Conservation (phyloP, 2,329 filamentous ascomycete genomes). For the Aspergillus novofumigatus region DNA sequence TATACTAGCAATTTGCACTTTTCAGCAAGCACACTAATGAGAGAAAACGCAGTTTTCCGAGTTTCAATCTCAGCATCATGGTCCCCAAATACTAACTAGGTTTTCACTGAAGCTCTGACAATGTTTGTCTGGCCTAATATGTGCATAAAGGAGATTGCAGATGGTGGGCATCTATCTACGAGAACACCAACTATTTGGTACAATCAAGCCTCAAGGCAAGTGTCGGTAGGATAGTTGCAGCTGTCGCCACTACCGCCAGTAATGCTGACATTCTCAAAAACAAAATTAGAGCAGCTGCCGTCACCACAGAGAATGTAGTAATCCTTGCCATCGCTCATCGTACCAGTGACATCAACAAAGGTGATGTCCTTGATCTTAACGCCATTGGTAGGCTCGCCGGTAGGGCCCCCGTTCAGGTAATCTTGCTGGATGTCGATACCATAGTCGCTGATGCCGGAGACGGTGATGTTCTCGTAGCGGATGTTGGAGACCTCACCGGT, state of each 20-base stretch:
- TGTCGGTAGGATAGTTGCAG: slow-evolving; percentile 18
- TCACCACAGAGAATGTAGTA: slow-evolving; percentile 40
- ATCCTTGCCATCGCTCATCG: slow-evolving; percentile 28
- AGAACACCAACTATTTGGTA: no score
- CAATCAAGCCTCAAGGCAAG: no score
- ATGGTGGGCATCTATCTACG: no score
- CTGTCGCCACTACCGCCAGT: slow-evolving; percentile 30
- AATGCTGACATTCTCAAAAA: slow-evolving; percentile 34
- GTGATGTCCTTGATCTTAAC: slow-evolving; percentile 34
- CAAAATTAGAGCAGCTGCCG: slow-evolving; percentile 36
- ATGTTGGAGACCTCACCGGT: slow-evolving; percentile 41
- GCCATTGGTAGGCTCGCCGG: slow-evolving; percentile 36
- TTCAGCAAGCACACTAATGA: no score
- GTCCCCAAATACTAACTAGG: no score
- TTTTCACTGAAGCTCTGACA: no score
- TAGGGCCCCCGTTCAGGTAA: slow-evolving; percentile 47
- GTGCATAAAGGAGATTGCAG: no score
- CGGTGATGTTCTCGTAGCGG: slow-evolving; percentile 45
- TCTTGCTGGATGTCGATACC: slow-evolving; percentile 53
- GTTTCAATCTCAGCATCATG: no score
- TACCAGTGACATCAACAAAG: slow-evolving; percentile 36
- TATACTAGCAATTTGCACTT: no score
- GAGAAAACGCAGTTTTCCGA: no score
- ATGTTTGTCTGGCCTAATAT: no score
- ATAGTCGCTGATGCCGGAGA: slow-evolving; percentile 45